Conservation (phyloP, 768 basidiomycete species). For the Panaeolus cyanescens region DNA sequence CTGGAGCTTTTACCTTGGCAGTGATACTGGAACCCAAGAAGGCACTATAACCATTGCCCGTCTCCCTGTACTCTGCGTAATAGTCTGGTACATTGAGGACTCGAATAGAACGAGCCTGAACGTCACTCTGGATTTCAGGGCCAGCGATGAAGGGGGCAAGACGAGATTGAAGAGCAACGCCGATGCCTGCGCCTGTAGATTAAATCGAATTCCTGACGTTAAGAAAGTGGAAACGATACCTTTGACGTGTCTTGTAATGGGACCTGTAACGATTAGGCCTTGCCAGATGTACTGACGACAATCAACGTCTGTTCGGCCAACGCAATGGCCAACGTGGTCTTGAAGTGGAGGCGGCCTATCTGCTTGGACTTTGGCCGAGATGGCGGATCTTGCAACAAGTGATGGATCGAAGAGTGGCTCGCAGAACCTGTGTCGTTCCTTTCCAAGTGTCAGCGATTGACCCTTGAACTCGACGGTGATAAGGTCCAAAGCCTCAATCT, state of each 20-base stretch:
- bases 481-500: slow-evolving; percentile 86
- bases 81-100: slow-evolving; percentile 80
- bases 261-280: slow-evolving; percentile 81
- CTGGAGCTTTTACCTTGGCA: slow-evolving; percentile 63
- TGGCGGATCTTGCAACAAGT: slow-evolving; percentile 44
- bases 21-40: slow-evolving; percentile 83
- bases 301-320: slow-evolving; percentile 62
- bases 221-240: slow-evolving; percentile 40
- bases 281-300: slow-evolving; percentile 75
- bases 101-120: slow-evolving; percentile 68
- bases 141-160: slow-evolving; percentile 62
- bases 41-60: slow-evolving; percentile 77
- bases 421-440: slow-evolving; percentile 88
- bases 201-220: background rate
- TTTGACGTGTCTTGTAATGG: slow-evolving; percentile 69
- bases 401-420: slow-evolving; percentile 85
- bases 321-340: slow-evolving; percentile 65
- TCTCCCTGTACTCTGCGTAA: slow-evolving; percentile 88
- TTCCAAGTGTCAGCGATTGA: slow-evolving; percentile 73
- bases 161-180: slow-evolving; percentile 70
- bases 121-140: slow-evolving; percentile 66
- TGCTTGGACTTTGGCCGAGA: slow-evolving; percentile 22
- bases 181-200: slow-evolving; percentile 48
- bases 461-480: slow-evolving; percentile 73
- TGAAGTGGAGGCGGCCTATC: slow-evolving; percentile 53